Base-by-base conservation (phyloP, 2,329 filamentous ascomycete species). In the Coniochaeta pulveracea region DNA sequence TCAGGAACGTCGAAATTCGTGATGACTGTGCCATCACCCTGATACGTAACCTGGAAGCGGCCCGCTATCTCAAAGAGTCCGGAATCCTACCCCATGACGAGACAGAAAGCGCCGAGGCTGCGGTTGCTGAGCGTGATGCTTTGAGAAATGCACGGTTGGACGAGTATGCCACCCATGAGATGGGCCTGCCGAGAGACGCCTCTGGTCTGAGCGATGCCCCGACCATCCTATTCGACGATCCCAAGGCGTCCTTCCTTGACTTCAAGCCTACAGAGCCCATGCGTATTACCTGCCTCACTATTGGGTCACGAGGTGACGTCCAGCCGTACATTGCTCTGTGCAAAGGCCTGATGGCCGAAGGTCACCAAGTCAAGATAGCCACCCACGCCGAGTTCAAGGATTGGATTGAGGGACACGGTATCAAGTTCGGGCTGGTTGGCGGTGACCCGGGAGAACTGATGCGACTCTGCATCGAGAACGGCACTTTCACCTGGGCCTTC, bases 251-350 rank as follows among this genome's bases (percentile, higher is more conserved):
- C 0, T 81, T 94, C 37, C 69, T 94, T 41, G 85, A 91, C 44
- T 93, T 95, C 60, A 94, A 93, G 56, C 89, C 91, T 0, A 60
- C 75, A 2, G 69, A 84, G 44, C 66, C 88, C 3, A 63, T 98
- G 51, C 78, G 69, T 14, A 82, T 98, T 38, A 94, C 89, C 2
- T 98, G 91, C 51, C 63, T 98, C 23, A 98, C 91, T 0, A 98
- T 98, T 41, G 91, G 91, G 11, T 95, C 89, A 10, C 73, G 91
- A 38, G 91, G 91, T 16, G 91, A 98, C 51, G 89, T 98, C 4
- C 91, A 98, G 53, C 91, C 91, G 1, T 98, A 96, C 52, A 96
- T 98, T 52, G 86, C 91, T 1, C 65, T 98, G 1, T 95, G 91
- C 61, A 95, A 94, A 51, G 85, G 84, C 1, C 63, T 98, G 2